phyloP scores from a whole-genome alignment of 495 filamentous ascomycete genomes.

The Lasiosphaeris hirsuta region DNA sequence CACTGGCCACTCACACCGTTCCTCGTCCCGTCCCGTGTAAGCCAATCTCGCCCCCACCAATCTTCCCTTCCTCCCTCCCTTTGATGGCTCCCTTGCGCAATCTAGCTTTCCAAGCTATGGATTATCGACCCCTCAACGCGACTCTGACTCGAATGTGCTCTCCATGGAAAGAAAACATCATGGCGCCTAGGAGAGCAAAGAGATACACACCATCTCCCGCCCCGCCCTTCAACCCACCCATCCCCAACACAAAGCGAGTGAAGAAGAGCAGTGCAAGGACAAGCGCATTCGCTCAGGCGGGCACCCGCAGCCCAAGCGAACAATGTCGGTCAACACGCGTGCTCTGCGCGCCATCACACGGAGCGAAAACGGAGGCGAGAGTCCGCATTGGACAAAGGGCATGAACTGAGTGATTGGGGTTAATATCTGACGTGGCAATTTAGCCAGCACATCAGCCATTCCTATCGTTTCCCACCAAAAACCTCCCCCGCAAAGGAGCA shows the following conservation, averaged over 20 bases:
- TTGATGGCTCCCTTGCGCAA: background rate
- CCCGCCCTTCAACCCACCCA: too few species aligned
- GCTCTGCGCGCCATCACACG: too few species aligned
- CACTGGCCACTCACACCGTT: slow-evolving; percentile 6
- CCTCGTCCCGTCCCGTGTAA: slow-evolving; percentile 13
- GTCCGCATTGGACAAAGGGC: background rate
- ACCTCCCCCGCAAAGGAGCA: background rate
- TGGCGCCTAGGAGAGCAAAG: background rate
- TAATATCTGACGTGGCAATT: slow-evolving; percentile 26
- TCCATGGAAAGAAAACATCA: background rate
- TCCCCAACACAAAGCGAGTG: too few species aligned
- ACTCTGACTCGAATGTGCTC: too few species aligned
- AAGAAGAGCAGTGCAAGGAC: too few species aligned
- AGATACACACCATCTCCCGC: background rate
- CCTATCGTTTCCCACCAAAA: slow-evolving; percentile 1
- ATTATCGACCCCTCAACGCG: background rate
- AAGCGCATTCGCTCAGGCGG: too few species aligned
- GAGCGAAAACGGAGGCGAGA: background rate
- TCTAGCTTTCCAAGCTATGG: background rate
- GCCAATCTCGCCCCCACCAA: slow-evolving; percentile 11
- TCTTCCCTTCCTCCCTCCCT: background rate
- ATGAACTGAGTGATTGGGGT: slow-evolving; percentile 7
- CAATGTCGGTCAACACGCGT: background rate
- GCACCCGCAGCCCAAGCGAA: background rate
- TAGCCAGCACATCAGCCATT: slow-evolving; percentile 18